These are phyloP conservation scores for Syncephalis plumigaleata DNA, from an alignment of 371 early-diverging fungal genomes.

Conservation along the genomic window DNA sequence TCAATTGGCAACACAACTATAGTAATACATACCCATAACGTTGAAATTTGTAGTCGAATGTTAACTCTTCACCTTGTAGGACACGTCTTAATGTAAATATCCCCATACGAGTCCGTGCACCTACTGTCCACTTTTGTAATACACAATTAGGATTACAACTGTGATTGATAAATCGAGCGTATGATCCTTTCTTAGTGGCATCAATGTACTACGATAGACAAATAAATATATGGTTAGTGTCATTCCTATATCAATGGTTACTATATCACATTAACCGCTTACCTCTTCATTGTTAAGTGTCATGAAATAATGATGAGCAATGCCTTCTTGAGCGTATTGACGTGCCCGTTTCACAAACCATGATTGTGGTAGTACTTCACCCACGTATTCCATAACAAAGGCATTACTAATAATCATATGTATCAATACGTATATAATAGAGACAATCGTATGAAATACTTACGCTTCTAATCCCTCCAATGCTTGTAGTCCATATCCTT, in stretches of 20 bases:
- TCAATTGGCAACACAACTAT: slow-evolving; percentile 1
- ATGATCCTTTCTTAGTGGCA: slow-evolving; percentile 82
- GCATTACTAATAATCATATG: slow-evolving; percentile 10
- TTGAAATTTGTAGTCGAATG: slow-evolving; percentile 88
- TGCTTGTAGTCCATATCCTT: slow-evolving; percentile 85
- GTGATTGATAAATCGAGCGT: slow-evolving; percentile 88
- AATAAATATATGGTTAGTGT: not conserved
- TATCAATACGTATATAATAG: not conserved
- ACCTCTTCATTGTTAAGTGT: slow-evolving; percentile 76
- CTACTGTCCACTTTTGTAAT: slow-evolving; percentile 77
- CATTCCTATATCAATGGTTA: not conserved
- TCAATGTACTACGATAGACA: slow-evolving; percentile 91
- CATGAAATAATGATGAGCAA: slow-evolving; percentile 94
- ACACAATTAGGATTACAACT: slow-evolving; percentile 83
- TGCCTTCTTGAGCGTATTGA: slow-evolving; percentile 61
- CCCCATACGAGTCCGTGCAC: slow-evolving; percentile 57
- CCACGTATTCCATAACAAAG: slow-evolving; percentile 93
- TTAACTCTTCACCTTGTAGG: slow-evolving; percentile 62
- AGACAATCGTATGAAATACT: slow-evolving; percentile 3
- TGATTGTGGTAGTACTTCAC: slow-evolving; percentile 71
- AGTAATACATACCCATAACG: slow-evolving; percentile 33
- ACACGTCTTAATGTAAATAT: slow-evolving; percentile 57
- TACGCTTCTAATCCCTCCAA: slow-evolving; percentile 40
- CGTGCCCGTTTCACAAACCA: slow-evolving; percentile 67
- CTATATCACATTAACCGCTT: slow-evolving; percentile 2